Conservation (phyloP, 306 rosid species). For the Hippophae gyantsensis region DNA sequence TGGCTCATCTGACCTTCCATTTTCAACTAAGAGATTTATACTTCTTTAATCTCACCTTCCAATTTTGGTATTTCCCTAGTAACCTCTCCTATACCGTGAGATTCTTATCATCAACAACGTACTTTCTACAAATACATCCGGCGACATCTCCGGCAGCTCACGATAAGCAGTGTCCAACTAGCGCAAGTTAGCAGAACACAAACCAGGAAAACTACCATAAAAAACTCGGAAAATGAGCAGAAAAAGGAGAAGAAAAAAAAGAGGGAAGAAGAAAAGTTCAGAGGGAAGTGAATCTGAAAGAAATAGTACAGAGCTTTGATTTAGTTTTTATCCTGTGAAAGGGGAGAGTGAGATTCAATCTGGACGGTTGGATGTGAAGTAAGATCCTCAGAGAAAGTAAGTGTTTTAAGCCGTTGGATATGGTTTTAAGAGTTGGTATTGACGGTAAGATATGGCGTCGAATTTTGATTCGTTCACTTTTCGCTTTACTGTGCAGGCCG, state of each 20-base stretch:
- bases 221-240: neutral
- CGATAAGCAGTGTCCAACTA: slow-evolving; percentile 4
- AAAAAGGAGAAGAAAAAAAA: neutral
- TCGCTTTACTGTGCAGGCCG: slow-evolving; percentile 43
- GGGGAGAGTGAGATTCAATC: slow-evolving; percentile 29
- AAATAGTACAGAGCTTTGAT: slow-evolving; percentile 20
- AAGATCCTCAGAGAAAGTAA: neutral
- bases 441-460: slow-evolving; percentile 39
- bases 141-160: slow-evolving; percentile 45
- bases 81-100: slow-evolving; percentile 38
- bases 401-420: slow-evolving; percentile 18
- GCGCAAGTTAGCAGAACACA: slow-evolving; percentile 5
- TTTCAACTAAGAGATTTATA: neutral
- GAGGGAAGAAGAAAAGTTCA: neutral
- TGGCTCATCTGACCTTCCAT: slow-evolving; percentile 75
- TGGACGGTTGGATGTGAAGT: slow-evolving; percentile 27
- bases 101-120: slow-evolving; percentile 31
- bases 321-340: slow-evolving; percentile 19
- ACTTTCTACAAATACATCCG: slow-evolving; percentile 18
- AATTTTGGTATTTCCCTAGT: slow-evolving; percentile 4
- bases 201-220: slow-evolving; percentile 3
- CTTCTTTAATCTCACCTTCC: slow-evolving; percentile 16
- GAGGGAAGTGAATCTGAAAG: slow-evolving; percentile 3
- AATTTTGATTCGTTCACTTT: slow-evolving; percentile 42
- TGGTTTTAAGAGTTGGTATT: neutral